Evolutionary conservation across 345 rosid species (phyloP), one percentile per base, ranked within the genome.

Genomic region (Aegle marmelos): DNA sequence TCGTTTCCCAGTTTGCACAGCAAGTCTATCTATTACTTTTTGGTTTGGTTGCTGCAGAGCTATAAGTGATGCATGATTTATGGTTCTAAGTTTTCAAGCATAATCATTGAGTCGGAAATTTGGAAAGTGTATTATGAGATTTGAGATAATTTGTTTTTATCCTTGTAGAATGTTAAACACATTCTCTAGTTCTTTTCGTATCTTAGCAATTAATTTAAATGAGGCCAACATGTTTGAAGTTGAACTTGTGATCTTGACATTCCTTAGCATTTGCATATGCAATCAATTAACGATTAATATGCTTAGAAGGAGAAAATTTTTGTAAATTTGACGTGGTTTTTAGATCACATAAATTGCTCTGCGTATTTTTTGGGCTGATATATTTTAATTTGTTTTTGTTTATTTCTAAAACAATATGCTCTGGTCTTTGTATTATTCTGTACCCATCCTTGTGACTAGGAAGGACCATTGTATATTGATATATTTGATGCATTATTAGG

Each of bases 1-100:
- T 39, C 74, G 87, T 72, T 74, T 10, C 39, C 34, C 54, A 9
- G 57, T 57, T 81, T 76, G 54, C 25, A 7, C 33, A 7, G 69
- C 59, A 2, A 33, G 75, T 22, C 10, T n/a, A 3, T 76, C 80
- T 67, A 25, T 27, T 57, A 72, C 24, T 37, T 30, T 74, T 64
- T 7, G 24, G 37, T 41, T 70, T 24, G 45, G 50, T 21, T 17
- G 25, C 10, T 58, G 33, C 25, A 53, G 70, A 67, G 30, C 21
- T 50, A 24, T 28, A 25, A 80, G 11, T 22, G 41, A 72, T 50
- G 48, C 79, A 31, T 57, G 73, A 36, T 37, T 22, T 30, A 54
- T 64, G 41, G 41, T n/a, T 64, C 41, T 19, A 31, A 14, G 6
- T 68, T 25, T 39, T 39, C 9, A 4, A 24, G 72, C 21, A 41